These are phyloP conservation scores for Talaromyces sp. DNA, from an alignment of 2,329 filamentous ascomycete genomes.

Conservation along the genomic window DNA sequence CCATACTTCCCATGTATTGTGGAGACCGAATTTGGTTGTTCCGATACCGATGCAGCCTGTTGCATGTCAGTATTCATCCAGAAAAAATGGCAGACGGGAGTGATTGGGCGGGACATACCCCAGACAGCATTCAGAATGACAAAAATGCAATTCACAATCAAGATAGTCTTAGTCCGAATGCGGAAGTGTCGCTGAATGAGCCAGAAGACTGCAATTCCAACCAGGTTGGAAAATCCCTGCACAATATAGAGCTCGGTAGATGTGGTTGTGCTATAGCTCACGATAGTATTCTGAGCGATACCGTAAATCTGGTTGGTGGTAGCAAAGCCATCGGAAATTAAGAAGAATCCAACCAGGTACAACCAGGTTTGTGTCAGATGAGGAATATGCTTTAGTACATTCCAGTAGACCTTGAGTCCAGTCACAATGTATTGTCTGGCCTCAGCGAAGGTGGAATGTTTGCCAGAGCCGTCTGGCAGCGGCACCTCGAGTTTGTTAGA, in stretches of 20 bases:
- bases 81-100: neutral
- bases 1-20: constrained; percentile 9
- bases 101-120: neutral
- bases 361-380: neutral
- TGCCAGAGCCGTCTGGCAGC: neutral
- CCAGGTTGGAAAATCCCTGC: neutral
- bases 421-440: neutral
- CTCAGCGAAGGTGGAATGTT: neutral
- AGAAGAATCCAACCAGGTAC: neutral
- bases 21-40: constrained; percentile 2
- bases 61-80: neutral
- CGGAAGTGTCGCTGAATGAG: constrained; percentile 4
- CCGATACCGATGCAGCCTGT: constrained; percentile 8
- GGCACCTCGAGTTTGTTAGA: neutral
- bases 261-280: constrained; percentile 2
- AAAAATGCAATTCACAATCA: constrained; percentile 6
- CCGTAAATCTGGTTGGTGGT: constrained; percentile 4
- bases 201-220: neutral
- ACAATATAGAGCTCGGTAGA: constrained; percentile 7
- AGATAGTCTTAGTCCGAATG: constrained; percentile 3
- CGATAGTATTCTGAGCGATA: neutral
- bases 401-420: neutral
- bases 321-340: constrained; percentile 2
- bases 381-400: neutral
- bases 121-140: constrained; percentile 6